phyloP scores from a whole-genome alignment of 106 monocot genomes.

The Platanthera zijinensis region DNA sequence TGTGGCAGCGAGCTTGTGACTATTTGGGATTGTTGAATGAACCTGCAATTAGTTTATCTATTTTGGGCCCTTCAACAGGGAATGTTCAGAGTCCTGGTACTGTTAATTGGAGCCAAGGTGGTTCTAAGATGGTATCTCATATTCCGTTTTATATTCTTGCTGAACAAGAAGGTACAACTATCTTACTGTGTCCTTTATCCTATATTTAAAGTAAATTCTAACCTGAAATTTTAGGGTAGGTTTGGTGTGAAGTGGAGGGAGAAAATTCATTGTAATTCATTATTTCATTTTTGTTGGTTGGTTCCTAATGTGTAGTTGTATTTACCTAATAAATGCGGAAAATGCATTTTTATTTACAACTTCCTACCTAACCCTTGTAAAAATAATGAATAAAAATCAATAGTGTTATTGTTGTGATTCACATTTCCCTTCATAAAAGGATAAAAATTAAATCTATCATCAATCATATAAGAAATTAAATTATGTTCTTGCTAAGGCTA shows the following conservation, averaged over 20 bases:
- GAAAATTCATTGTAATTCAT: neutral
- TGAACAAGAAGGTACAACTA: constrained; percentile 68
- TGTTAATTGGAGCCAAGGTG: constrained; percentile 74
- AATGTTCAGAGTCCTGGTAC: constrained; percentile 46
- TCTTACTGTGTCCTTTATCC: neutral
- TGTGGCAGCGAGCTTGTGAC: constrained; percentile 79
- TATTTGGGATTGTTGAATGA: constrained; percentile 88
- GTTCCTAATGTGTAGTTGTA: neutral
- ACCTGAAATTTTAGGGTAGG: neutral
- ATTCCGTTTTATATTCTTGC: constrained; percentile 80
- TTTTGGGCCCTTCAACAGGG: constrained; percentile 53
- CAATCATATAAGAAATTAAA: no score
- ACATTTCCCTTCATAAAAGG: no score
- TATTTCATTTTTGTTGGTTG: no score
- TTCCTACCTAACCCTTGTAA: no score
- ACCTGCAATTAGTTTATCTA: constrained; percentile 69
- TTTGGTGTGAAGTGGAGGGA: neutral
- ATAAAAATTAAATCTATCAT: no score
- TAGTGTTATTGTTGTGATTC: no score
- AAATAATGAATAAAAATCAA: no score
- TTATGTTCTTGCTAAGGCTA: no score
- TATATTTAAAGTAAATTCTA: neutral
- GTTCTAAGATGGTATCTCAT: constrained; percentile 72
- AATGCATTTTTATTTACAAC: no score
- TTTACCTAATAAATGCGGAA: no score